Evolutionary conservation across 495 filamentous ascomycete species (phyloP).

Genomic region (Hyaloscypha hepaticicola): DNA sequence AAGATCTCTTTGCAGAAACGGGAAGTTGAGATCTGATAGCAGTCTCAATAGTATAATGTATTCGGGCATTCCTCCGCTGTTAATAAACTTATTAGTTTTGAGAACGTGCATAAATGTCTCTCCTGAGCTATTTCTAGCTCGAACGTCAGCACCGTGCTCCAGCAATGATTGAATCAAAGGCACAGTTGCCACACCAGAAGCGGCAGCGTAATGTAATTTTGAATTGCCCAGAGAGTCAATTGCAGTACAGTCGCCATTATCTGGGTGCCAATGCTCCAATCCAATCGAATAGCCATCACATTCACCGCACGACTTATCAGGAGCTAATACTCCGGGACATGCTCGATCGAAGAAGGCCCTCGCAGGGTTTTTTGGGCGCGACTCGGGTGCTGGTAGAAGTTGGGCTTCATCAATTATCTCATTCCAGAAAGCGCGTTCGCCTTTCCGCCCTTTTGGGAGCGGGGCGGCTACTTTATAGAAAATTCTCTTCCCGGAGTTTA

Average conservation of each 20-base stretch:
- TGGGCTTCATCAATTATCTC: conserved; percentile 14
- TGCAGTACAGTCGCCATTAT: not conserved
- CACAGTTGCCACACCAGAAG: conserved; percentile 1
- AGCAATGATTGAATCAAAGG: not conserved
- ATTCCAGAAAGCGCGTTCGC: conserved; percentile 11
- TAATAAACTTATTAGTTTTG: conserved; percentile 4
- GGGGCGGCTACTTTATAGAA: not conserved
- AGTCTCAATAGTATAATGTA: conserved; percentile 5
- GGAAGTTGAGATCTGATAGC: conserved; percentile 8
- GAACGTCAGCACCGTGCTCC: conserved; percentile 10
- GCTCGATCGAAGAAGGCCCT: too few species aligned
- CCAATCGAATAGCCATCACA: conserved; percentile 3
- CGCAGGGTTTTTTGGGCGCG: not conserved
- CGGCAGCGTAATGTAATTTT: conserved; percentile 15
- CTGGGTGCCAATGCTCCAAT: conserved; percentile 9
- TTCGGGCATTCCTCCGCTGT: not conserved
- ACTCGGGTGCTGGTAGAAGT: conserved; percentile 5
- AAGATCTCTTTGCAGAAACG: conserved; percentile 12
- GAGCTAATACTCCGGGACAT: too few species aligned
- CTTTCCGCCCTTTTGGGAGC: not conserved
- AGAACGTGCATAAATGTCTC: conserved; percentile 19
- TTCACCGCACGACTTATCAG: too few species aligned
- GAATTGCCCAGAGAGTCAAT: conserved; percentile 16
- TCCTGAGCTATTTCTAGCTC: conserved; percentile 10
- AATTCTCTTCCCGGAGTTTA: not conserved